Evolutionary conservation across 768 basidiomycete genomes (phyloP).

Genomic region (Termitomyces sp.): DNA sequence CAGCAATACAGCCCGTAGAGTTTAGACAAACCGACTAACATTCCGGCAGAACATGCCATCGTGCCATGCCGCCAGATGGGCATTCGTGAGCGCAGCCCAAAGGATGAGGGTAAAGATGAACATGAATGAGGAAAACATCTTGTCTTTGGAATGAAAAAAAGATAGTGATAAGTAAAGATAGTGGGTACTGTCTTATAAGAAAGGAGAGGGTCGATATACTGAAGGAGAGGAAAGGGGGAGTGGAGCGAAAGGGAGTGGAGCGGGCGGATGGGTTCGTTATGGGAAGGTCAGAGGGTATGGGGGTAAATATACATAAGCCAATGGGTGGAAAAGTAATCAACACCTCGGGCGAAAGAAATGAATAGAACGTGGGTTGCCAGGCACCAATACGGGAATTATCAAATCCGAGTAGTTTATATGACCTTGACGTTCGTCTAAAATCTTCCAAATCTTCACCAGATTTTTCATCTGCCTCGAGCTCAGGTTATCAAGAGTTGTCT

Average conservation of each 20-base stretch:
- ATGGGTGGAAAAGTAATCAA: conserved; percentile 5
- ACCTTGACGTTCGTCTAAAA: background rate
- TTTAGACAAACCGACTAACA: conserved; percentile 21
- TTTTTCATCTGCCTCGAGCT: background rate
- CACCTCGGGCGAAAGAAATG: background rate
- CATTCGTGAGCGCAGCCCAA: conserved; percentile 18
- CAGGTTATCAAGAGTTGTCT: background rate
- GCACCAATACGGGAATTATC: background rate
- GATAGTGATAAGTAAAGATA: conserved; percentile 13
- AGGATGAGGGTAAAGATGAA: conserved; percentile 5
- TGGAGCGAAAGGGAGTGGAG: background rate
- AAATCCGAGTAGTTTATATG: background rate
- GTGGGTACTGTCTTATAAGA: conserved; percentile 4
- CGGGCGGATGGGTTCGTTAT: background rate
- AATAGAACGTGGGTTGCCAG: conserved; percentile 1
- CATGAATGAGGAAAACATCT: conserved; percentile 5
- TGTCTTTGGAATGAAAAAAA: conserved; percentile 3
- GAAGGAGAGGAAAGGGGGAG: background rate
- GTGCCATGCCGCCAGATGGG: conserved; percentile 38
- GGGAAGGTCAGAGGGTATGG: conserved; percentile 1
- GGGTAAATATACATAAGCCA: conserved; percentile 5
- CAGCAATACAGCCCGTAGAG: background rate
- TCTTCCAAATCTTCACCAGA: background rate
- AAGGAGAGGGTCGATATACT: background rate
- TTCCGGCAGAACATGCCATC: conserved; percentile 43